Evolutionary conservation across 495 filamentous ascomycete species (phyloP).

Genomic region (Diplogelasinospora grovesii): DNA sequence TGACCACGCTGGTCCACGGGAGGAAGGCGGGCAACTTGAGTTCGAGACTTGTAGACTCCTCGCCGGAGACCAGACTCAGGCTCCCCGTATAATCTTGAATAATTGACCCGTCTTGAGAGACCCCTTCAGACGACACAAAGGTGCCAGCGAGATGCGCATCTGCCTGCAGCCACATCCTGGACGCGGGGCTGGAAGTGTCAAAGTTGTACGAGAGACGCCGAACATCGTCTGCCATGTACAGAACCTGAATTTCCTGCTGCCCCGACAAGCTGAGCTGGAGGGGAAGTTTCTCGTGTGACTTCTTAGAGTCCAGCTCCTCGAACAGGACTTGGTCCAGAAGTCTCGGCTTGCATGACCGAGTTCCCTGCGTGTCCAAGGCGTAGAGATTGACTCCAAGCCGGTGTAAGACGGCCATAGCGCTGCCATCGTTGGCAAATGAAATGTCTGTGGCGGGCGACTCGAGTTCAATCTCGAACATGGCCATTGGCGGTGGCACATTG

Average conservation of each 20-base stretch:
- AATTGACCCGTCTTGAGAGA: constrained; percentile 11
- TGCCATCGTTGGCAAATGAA: constrained; percentile 59
- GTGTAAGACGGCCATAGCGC: constrained; percentile 67
- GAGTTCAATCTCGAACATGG: constrained; percentile 64
- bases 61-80: constrained; percentile 17
- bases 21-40: constrained; percentile 37
- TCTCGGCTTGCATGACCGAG: constrained; percentile 27
- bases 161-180: constrained; percentile 7
- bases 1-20: constrained; percentile 46
- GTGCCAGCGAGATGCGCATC: constrained; percentile 8
- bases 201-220: constrained; percentile 15
- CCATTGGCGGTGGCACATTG: constrained; percentile 90
- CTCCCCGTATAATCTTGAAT: constrained; percentile 33
- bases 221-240: constrained; percentile 14
- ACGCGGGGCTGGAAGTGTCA: constrained; percentile 1
- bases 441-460: constrained; percentile 63
- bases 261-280: constrained; percentile 24
- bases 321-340: constrained; percentile 21
- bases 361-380: constrained; percentile 50
- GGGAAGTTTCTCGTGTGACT: constrained; percentile 12
- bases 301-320: background rate
- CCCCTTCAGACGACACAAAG: constrained; percentile 12
- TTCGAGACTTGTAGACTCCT: constrained; percentile 3
- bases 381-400: constrained; percentile 56
- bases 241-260: constrained; percentile 13